Evolutionary conservation across 1,284 basidiomycete species (phyloP).

Genomic region (Cutaneotrichosporon sp.): DNA sequence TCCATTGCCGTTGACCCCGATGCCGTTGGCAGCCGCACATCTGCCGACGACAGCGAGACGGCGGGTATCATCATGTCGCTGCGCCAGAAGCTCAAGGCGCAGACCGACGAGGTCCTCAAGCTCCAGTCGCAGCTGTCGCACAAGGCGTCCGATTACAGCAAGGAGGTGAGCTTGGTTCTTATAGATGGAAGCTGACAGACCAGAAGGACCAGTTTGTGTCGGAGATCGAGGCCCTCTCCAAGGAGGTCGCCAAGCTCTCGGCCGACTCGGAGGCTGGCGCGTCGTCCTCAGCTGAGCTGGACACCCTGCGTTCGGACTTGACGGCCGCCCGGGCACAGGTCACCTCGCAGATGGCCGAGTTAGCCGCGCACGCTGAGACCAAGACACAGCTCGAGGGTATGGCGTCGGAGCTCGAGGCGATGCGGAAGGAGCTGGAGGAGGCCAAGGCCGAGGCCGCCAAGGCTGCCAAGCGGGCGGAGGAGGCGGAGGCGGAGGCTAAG

Average conservation of each 20-base stretch:
- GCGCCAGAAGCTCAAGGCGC: conserved; percentile 74
- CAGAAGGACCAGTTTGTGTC: conserved; percentile 56
- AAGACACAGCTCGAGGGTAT: conserved; percentile 36
- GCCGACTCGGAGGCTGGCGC: conserved; percentile 29
- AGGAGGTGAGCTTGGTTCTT: conserved; percentile 51
- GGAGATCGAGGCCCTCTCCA: conserved; percentile 46
- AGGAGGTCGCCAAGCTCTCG: conserved; percentile 42
- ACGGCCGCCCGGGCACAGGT: conserved; percentile 31
- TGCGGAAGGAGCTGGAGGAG: conserved; percentile 17
- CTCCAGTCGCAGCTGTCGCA: conserved; percentile 49
- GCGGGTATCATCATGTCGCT: conserved; percentile 77
- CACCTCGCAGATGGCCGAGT: conserved; percentile 25
- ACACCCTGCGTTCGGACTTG: conserved; percentile 34
- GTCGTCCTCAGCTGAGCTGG: conserved; percentile 30
- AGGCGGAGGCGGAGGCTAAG: conserved; percentile 24
- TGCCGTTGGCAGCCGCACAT: conserved; percentile 46
- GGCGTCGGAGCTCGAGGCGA: conserved; percentile 33
- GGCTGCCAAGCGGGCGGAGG: conserved; percentile 21
- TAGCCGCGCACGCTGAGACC: conserved; percentile 29
- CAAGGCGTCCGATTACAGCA: conserved; percentile 47
- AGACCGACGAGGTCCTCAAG: conserved; percentile 64
- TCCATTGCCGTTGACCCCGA: conserved; percentile 59
- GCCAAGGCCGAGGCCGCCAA: conserved; percentile 9
- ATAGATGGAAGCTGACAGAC: conserved; percentile 6
- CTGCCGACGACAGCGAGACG: conserved; percentile 72